These are phyloP conservation scores for Fragaria ananassa DNA, from an alignment of 306 rosid genomes.

Conservation along the genomic window DNA sequence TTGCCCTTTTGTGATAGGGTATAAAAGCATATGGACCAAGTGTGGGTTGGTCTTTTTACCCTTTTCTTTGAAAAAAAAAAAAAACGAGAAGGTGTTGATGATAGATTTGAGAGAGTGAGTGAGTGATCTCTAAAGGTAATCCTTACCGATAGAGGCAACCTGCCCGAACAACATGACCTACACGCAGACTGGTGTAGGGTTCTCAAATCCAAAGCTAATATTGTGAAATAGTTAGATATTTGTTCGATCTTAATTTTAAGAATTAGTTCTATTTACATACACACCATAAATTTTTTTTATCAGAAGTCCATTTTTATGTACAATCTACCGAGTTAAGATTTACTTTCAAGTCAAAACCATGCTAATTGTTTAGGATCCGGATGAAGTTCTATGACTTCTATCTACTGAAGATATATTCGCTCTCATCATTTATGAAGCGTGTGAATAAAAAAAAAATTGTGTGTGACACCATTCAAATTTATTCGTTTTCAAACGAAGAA, in stretches of 20 bases:
- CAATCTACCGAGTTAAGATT: too few species aligned
- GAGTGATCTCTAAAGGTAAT: constrained; percentile 26
- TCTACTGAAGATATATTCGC: too few species aligned
- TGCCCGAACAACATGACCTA: constrained; percentile 40
- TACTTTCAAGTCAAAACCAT: too few species aligned
- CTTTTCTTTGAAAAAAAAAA: background rate
- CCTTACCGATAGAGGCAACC: constrained; percentile 36
- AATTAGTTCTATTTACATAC: too few species aligned
- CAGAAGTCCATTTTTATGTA: too few species aligned
- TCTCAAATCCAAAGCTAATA: background rate
- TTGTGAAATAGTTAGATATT: background rate
- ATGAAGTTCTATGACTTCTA: too few species aligned
- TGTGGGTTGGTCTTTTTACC: background rate
- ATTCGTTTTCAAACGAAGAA: too few species aligned
- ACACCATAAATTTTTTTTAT: too few species aligned
- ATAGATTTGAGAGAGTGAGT: background rate
- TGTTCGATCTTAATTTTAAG: constrained; percentile 1
- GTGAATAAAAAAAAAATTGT: too few species aligned
- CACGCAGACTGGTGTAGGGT: constrained; percentile 29
- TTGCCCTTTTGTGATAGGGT: background rate
- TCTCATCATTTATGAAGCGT: too few species aligned
- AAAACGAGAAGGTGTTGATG: constrained; percentile 8
- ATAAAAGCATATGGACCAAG: constrained; percentile 5
- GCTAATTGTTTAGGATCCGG: too few species aligned
- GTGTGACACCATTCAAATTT: too few species aligned